Evolutionary conservation across 2,329 filamentous ascomycete species (phyloP).

Genomic region (Penicillium thymicola): DNA sequence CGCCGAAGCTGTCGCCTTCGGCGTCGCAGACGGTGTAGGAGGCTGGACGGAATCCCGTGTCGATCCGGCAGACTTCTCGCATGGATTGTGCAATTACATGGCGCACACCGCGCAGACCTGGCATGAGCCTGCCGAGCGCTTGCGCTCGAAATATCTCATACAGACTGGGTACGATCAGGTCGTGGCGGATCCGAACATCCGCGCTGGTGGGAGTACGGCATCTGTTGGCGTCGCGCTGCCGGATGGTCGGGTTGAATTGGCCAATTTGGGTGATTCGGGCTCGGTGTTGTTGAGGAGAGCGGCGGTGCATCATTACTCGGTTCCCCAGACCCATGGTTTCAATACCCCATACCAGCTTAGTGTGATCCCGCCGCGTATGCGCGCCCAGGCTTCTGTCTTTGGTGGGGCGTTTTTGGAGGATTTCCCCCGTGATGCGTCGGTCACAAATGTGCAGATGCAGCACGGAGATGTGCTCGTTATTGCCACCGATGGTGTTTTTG

Average conservation of each 20-base stretch:
- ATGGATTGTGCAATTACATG: constrained; percentile 92
- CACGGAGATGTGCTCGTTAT: constrained; percentile 94
- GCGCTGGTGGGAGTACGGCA: constrained; percentile 86
- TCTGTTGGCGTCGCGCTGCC: constrained; percentile 75
- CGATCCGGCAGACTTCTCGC: constrained; percentile 92
- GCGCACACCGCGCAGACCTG: constrained; percentile 67
- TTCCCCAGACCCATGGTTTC: constrained; percentile 91
- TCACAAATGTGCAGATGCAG: constrained; percentile 70
- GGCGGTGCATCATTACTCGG: constrained; percentile 76
- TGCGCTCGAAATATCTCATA: constrained; percentile 67
- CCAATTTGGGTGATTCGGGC: constrained; percentile 93
- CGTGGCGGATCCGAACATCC: constrained; percentile 67
- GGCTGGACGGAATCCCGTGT: constrained; percentile 92
- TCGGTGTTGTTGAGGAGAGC: constrained; percentile 84
- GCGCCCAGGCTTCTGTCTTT: constrained; percentile 76
- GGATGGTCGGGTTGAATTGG: constrained; percentile 75
- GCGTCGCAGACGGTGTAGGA: constrained; percentile 90
- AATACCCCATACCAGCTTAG: constrained; percentile 96
- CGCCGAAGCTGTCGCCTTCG: constrained; percentile 66
- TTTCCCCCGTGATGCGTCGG: constrained; percentile 76
- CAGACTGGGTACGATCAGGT: constrained; percentile 81
- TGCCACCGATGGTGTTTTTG: constrained; percentile 92
- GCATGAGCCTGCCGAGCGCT: constrained; percentile 35
- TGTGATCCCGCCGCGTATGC: constrained; percentile 75
- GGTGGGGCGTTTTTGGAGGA: constrained; percentile 80